phyloP scores from a whole-genome alignment of 495 filamentous ascomycete genomes.

The Durotheca rogersii region DNA sequence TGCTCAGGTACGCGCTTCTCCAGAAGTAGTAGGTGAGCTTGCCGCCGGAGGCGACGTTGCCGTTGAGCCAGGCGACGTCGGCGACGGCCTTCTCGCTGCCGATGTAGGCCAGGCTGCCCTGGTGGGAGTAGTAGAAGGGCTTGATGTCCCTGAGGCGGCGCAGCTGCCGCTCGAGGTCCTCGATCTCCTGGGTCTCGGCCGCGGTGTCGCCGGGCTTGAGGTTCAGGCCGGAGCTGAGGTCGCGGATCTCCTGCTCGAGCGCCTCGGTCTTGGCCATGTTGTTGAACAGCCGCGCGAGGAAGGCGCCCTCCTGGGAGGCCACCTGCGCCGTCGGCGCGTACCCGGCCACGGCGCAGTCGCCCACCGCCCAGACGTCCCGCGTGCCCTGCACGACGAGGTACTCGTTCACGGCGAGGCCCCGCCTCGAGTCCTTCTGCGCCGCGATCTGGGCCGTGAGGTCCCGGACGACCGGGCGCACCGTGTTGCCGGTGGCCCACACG shows the following conservation, averaged over 20 bases:
- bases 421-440: constrained; percentile 90
- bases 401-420: constrained; percentile 94
- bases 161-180: constrained; percentile 79
- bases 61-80: constrained; percentile 95
- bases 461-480: constrained; percentile 79
- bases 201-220: constrained; percentile 57
- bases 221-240: constrained; percentile 54
- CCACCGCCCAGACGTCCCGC: constrained; percentile 84
- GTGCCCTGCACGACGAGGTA: constrained; percentile 97
- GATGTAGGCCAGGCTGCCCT: constrained; percentile 96
- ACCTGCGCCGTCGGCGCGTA: constrained; percentile 98
- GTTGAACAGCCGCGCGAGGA: constrained; percentile 95
- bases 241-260: constrained; percentile 71
- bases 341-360: constrained; percentile 90
- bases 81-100: constrained; percentile 96
- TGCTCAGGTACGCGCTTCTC: constrained; percentile 95
- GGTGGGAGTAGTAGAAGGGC: constrained; percentile 97
- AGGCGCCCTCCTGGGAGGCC: constrained; percentile 91
- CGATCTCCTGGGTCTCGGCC: constrained; percentile 73
- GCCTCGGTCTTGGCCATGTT: constrained; percentile 89
- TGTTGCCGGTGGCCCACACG: constrained; percentile 98
- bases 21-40: constrained; percentile 89
- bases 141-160: constrained; percentile 88
- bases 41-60: constrained; percentile 87
- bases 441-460: constrained; percentile 92